Evolutionary conservation across 768 basidiomycete genomes (phyloP), one percentile per base, ranked within the genome.

Genomic region (Phanerodontia chrysosporium): DNA sequence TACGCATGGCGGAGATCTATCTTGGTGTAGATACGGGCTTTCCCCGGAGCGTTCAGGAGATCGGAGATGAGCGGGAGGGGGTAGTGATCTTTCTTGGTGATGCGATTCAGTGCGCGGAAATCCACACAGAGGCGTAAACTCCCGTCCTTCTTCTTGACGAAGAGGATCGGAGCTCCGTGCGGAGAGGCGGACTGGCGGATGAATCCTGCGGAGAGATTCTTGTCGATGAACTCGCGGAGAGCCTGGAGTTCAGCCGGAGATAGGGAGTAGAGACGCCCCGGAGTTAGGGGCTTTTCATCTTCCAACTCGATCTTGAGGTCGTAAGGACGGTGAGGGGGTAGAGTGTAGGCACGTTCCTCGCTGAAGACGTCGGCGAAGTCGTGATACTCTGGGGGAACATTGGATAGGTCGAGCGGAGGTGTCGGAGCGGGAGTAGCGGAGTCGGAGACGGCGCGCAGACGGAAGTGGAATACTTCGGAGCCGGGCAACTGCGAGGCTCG

Each of bases 1-100:
- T 72, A 81, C 0, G 73, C 76, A 45, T 69, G 67, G 5, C 67
- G 59, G 4, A 81, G 67, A 62, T 82, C 77, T 12, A 81, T 57
- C 45, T 73, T 73, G 0, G 72, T 70, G 61, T 73, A 78, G 29
- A 68, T 30, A 27, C 57, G 59, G n/a, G 45, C 44, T 2, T 32
- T 29, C 10, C 21, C 12, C 3, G 53, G 24, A 0, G 42, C 39
- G 49, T 75, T 66, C 14, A 74, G 64, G 0, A 75, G 64, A 30
- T 76, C 70, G 21, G 55, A 21, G 42, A 76, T 61, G 5, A 74
- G 66, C 0, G 73, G 74, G 13, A 76, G 63, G 0, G 72, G 72
- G 35, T 74, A 76, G 0, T 60, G 51, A 30, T 75, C 66, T 56
- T 74, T 75, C 49, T 66, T 70, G 0, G 71, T 75, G 44, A 69